phyloP scores from a whole-genome alignment of 495 filamentous ascomycete genomes.

The Parmelia sp. region DNA sequence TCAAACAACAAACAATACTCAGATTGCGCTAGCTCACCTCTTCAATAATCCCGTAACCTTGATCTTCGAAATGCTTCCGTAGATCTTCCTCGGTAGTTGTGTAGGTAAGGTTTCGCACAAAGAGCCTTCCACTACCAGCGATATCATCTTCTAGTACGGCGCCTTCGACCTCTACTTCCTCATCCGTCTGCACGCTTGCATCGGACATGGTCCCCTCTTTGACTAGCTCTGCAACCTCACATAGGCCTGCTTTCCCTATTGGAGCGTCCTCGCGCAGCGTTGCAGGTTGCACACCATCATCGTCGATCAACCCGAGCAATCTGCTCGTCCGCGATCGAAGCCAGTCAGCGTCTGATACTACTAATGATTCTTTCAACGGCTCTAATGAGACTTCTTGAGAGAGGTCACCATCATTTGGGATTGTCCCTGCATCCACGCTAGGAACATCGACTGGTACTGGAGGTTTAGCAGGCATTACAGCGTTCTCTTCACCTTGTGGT shows the following conservation, averaged over 20 bases:
- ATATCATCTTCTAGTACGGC: constrained; percentile 31
- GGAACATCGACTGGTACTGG: not conserved
- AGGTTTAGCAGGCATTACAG: constrained; percentile 1
- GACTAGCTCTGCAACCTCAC: constrained; percentile 26
- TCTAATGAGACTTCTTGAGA: not conserved
- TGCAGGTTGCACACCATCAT: constrained; percentile 45
- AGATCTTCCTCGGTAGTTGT: constrained; percentile 71
- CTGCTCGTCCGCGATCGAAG: constrained; percentile 87
- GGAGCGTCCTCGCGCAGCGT: constrained; percentile 12
- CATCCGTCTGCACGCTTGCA: constrained; percentile 27
- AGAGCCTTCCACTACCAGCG: constrained; percentile 59
- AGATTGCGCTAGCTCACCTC: constrained; percentile 60
- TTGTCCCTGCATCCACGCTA: not conserved
- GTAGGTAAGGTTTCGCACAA: constrained; percentile 85
- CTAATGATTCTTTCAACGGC: constrained; percentile 1
- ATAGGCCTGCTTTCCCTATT: constrained; percentile 24
- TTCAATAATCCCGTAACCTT: constrained; percentile 60
- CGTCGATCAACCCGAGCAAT: constrained; percentile 74
- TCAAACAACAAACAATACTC: constrained; percentile 17
- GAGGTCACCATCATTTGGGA: not conserved
- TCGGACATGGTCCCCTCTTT: constrained; percentile 19
- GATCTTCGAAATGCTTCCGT: constrained; percentile 53
- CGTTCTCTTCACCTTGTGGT: constrained; percentile 14
- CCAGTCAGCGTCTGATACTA: constrained; percentile 80
- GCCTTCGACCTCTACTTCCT: constrained; percentile 26